These are phyloP conservation scores for Phytophthora hybrid DNA, from an alignment of 352 stramenopile genomes.

Conservation along the genomic window DNA sequence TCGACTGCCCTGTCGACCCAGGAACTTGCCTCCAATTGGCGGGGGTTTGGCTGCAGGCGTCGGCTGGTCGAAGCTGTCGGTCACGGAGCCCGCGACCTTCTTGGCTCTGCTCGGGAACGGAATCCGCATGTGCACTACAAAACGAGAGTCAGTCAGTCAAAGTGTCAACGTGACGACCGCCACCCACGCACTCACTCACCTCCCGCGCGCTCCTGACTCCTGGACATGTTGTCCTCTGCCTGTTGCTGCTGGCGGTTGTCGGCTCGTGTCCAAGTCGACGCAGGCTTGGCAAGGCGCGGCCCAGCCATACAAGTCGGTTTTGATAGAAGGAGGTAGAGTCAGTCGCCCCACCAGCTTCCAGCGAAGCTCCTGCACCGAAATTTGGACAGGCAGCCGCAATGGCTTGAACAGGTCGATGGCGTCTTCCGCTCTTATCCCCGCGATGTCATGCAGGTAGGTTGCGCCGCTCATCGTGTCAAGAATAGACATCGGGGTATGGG, in stretches of 20 bases:
- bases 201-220: slow-evolving; percentile 26
- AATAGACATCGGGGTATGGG: neutral
- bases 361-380: slow-evolving; percentile 2
- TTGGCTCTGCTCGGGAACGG: slow-evolving; percentile 48
- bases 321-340: slow-evolving; percentile 10
- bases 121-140: slow-evolving; percentile 53
- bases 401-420: neutral
- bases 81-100: slow-evolving; percentile 35
- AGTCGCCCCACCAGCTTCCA: slow-evolving; percentile 7
- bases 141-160: slow-evolving; percentile 19
- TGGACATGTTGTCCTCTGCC: slow-evolving; percentile 43
- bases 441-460: slow-evolving; percentile 11
- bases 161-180: neutral
- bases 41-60: slow-evolving; percentile 25
- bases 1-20: slow-evolving; percentile 43
- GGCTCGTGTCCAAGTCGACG: slow-evolving; percentile 22
- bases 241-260: slow-evolving; percentile 15
- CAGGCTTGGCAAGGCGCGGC: slow-evolving; percentile 23
- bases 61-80: slow-evolving; percentile 43
- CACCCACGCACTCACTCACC: slow-evolving; percentile 19
- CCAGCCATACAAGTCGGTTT: slow-evolving; percentile 33
- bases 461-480: neutral
- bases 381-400: neutral
- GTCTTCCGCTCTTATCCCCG: slow-evolving; percentile 35
- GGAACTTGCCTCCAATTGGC: slow-evolving; percentile 42